Evolutionary conservation across 371 early-diverging fungal genomes (phyloP).

Genomic region (Umbelopsis sp.): DNA sequence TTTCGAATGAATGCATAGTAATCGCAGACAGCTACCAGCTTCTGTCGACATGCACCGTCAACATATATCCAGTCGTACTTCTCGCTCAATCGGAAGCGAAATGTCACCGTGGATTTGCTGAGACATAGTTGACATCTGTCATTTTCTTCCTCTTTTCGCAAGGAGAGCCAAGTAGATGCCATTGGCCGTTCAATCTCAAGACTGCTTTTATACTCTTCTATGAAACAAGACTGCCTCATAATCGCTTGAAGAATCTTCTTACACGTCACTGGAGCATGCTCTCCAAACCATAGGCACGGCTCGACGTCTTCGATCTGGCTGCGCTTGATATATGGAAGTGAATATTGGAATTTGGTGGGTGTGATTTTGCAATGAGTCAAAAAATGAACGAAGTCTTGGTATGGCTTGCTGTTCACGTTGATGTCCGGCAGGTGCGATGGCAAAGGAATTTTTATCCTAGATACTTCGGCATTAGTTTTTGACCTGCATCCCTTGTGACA

Average conservation of each 20-base stretch:
- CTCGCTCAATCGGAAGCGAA: slow-evolving; percentile 5
- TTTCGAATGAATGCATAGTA: slow-evolving; percentile 16
- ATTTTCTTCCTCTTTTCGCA: background rate
- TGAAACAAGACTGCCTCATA: background rate
- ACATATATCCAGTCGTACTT: slow-evolving; percentile 12
- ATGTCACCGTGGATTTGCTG: background rate
- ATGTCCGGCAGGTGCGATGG: background rate
- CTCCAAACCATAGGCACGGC: slow-evolving; percentile 32
- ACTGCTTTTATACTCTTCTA: slow-evolving; percentile 14
- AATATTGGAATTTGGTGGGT: slow-evolving; percentile 23
- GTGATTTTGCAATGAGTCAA: slow-evolving; percentile 18
- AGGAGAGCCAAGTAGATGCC: background rate
- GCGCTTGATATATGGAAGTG: slow-evolving; percentile 26
- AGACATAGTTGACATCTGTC: background rate
- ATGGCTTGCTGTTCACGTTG: background rate
- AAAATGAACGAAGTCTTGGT: slow-evolving; percentile 25
- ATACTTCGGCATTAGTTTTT: too few relatives aligned
- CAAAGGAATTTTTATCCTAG: slow-evolving; percentile 17
- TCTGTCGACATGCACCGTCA: slow-evolving; percentile 5
- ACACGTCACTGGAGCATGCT: background rate
- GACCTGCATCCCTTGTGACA: too few relatives aligned
- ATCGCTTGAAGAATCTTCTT: slow-evolving; percentile 17
- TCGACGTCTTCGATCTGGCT: slow-evolving; percentile 26
- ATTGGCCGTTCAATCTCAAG: slow-evolving; percentile 2
- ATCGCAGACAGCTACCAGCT: slow-evolving; percentile 3